phyloP scores from a whole-genome alignment of 2,329 filamentous ascomycete species.

The Colletotrichum melonis region DNA sequence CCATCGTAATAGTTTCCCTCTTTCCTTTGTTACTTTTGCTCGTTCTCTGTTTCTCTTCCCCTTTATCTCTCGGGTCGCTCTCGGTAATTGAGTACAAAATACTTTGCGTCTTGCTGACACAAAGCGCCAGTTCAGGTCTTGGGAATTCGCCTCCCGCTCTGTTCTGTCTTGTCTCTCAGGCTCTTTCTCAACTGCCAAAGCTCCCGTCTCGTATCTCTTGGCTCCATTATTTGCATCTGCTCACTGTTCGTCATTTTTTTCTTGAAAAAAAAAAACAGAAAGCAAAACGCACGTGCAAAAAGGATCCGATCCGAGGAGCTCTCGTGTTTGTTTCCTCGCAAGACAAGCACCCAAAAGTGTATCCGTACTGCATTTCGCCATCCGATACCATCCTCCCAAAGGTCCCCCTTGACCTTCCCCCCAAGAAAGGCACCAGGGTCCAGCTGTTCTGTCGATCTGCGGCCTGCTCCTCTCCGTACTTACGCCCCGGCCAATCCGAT shows the following conservation, averaged over 20 bases:
- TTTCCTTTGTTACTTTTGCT: not conserved
- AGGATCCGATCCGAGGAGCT: not conserved
- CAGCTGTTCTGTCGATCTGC: slow-evolving; percentile 24
- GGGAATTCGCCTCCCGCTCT: slow-evolving; percentile 1
- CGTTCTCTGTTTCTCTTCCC: not conserved
- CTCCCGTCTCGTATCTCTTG: not conserved
- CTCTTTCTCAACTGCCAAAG: slow-evolving; percentile 1
- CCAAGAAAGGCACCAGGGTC: slow-evolving; percentile 18
- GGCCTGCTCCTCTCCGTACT: not conserved
- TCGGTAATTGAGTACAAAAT: not conserved
- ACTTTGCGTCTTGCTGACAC: not conserved
- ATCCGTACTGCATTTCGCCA: not conserved
- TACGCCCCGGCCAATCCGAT: slow-evolving; percentile 25
- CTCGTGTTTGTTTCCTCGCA: no score
- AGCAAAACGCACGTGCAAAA: slow-evolving; percentile 1
- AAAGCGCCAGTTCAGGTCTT: not conserved
- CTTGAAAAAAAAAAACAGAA: not conserved
- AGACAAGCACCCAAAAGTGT: no score
- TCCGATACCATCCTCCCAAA: not conserved
- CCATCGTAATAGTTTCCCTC: not conserved
- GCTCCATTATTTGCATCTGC: not conserved
- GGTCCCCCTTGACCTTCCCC: not conserved
- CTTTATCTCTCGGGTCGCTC: not conserved
- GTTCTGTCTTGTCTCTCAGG: not conserved
- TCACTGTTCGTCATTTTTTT: not conserved